phyloP scores from a whole-genome alignment of 495 filamentous ascomycete genomes.

The Trypethelium eluteriae region DNA sequence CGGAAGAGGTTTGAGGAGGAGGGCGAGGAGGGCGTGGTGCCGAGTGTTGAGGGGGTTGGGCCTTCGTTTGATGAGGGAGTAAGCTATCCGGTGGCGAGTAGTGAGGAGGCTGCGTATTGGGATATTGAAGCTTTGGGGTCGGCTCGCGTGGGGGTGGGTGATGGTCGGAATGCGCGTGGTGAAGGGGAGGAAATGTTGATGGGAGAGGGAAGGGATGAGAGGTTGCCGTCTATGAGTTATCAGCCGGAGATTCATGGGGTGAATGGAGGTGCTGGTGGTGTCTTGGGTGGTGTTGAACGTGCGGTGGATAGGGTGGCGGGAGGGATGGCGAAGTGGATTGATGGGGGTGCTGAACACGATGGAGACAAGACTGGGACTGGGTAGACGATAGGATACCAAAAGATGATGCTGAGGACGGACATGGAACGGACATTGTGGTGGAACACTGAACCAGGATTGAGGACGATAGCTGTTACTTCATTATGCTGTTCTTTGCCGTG shows the following conservation, averaged over 20 bases:
- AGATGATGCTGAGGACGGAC: neutral
- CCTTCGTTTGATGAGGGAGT: neutral
- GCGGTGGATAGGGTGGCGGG: neutral
- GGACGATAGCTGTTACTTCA: no score
- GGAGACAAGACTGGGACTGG: neutral
- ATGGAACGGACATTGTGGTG: neutral
- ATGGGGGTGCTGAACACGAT: neutral
- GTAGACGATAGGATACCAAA: neutral
- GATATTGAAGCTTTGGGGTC: neutral
- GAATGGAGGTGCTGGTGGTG: neutral
- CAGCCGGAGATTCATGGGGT: neutral
- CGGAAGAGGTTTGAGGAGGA: neutral
- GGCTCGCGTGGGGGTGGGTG: neutral
- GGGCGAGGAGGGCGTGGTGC: neutral
- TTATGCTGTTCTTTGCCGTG: no score
- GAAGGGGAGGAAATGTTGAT: neutral
- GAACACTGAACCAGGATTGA: no score
- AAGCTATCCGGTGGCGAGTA: conserved; percentile 7
- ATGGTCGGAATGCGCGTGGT: neutral
- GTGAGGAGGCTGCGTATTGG: conserved; percentile 2
- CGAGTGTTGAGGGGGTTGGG: neutral
- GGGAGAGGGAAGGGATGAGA: neutral
- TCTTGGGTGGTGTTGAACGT: conserved; percentile 2
- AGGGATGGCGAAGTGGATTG: neutral
- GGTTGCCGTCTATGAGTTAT: neutral